These are phyloP conservation scores for Barnettozyma salicaria DNA, from an alignment of 805 yeast species.

Conservation along the genomic window DNA sequence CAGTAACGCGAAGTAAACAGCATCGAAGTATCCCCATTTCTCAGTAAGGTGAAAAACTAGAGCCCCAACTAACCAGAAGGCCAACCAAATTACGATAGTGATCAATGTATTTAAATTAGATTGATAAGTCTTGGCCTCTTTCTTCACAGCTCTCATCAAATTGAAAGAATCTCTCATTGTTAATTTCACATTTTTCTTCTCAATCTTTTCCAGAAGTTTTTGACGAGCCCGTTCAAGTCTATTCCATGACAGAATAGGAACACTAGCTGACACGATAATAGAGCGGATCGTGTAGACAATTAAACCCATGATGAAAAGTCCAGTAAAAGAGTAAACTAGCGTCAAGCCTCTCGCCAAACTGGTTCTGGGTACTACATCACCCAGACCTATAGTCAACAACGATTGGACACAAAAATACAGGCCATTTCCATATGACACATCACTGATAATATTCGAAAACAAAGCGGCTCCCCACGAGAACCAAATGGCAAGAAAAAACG, in stretches of 20 bases:
- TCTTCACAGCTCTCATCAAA: conserved; percentile 47
- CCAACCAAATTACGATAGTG: conserved; percentile 40
- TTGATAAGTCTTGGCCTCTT: conserved; percentile 35
- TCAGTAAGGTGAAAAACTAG: conserved; percentile 54
- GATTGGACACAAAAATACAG: conserved; percentile 71
- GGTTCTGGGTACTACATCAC: conserved; percentile 57
- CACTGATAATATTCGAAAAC: conserved; percentile 39
- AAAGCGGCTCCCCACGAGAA: conserved; percentile 63
- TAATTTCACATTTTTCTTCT: conserved; percentile 19
- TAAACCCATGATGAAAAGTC: conserved; percentile 69
- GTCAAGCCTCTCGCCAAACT: conserved; percentile 51
- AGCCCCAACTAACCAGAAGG: conserved; percentile 73
- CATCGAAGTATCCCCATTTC: conserved; percentile 64
- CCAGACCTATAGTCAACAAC: conserved; percentile 73
- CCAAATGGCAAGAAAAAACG: conserved; percentile 63
- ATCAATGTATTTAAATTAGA: conserved; percentile 33
- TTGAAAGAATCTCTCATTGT: conserved; percentile 46
- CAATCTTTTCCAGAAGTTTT: conserved; percentile 24
- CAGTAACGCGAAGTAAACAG: conserved; percentile 70
- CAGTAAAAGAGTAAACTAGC: conserved; percentile 60
- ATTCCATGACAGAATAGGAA: conserved; percentile 63
- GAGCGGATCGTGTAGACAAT: conserved; percentile 64
- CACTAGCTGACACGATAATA: conserved; percentile 53
- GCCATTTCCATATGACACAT: conserved; percentile 56
- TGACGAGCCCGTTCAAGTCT: conserved; percentile 47